Evolutionary conservation across 192 early-diverging fungal species (phyloP), one percentile per base, ranked within the genome.

Genomic region (Coemansia sp.): DNA sequence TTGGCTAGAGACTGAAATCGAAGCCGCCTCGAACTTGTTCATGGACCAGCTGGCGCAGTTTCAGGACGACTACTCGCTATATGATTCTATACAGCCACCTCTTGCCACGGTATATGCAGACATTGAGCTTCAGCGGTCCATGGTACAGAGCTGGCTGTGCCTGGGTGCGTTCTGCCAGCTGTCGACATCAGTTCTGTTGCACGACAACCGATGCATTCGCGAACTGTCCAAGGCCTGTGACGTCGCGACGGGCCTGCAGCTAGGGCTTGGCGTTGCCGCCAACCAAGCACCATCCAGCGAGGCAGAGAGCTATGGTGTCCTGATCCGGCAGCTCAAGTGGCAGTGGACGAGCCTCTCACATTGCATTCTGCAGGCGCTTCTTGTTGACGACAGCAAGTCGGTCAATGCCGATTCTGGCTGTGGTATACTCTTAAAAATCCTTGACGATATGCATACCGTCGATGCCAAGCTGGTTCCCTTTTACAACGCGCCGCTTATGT

Each of bases 401-500:
- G 24, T 3, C 16, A 29, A 12, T n/a, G 22, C 27, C 50, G 24
- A 27, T 27, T 53, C 43, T 13, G 50, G 16, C n/a, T 11, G 40
- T 27, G 20, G 85, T 24, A 64, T 86, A 20, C 44, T 91, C 15
- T 67, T 91, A 18, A 64, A 64, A 7, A 73, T 92, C 15, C 80
- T 94, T 66, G 91, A 94, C 39, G 61, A 73, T n/a, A 85, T 87
- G 35, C 79, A 74, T 6, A 73, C 91, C 15, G 84, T 87, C n/a
- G 84, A 84, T 9, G 69, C 85, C 3, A 74, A 40, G 39, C 67
- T 88, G 20, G 47, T 58, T 4, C 88, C 87, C 11, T 87, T 94
- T 63, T 53, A 65, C 1, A 86, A 90, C 65, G 94, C 92, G 2
- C 92, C 95, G n/a, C 78, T 95, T 61, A 70, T 95, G 38, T 73